Evolutionary conservation across 1,139 yeast species (phyloP).

Genomic region (Lodderomyces oxycetoniae): DNA sequence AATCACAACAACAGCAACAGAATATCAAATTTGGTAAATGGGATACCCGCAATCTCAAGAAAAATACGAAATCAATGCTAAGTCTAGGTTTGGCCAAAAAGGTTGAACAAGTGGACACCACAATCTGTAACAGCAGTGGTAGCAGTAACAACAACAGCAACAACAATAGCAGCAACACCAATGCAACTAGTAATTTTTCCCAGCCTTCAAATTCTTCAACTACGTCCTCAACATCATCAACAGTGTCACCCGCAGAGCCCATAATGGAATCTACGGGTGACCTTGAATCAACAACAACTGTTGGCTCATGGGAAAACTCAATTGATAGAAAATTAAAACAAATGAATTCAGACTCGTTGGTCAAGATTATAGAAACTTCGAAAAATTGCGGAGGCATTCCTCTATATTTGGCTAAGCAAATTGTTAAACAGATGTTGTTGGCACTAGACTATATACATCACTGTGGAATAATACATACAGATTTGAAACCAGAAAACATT

Average conservation of each 20-base stretch:
- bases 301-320: slow-evolving; percentile 9
- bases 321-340: slow-evolving; percentile 11
- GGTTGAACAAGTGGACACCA: not conserved
- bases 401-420: slow-evolving; percentile 31
- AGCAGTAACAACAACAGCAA: slow-evolving; percentile 2
- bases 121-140: not conserved
- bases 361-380: slow-evolving; percentile 15
- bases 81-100: slow-evolving; percentile 22
- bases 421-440: slow-evolving; percentile 34
- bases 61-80: slow-evolving; percentile 23
- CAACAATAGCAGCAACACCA: slow-evolving; percentile 3
- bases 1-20: slow-evolving; percentile 2
- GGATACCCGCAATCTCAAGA: slow-evolving; percentile 20
- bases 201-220: not conserved
- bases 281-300: slow-evolving; percentile 10
- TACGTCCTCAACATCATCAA: slow-evolving; percentile 9
- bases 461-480: slow-evolving; percentile 43
- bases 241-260: slow-evolving; percentile 6
- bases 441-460: slow-evolving; percentile 41
- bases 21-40: slow-evolving; percentile 19
- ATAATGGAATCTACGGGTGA: slow-evolving; percentile 8
- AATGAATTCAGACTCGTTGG: slow-evolving; percentile 16
- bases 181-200: not conserved
- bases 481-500: slow-evolving; percentile 42
- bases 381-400: slow-evolving; percentile 31